Conservation (phyloP, 2,329 filamentous ascomycete genomes). For the Venturia carpophila region DNA sequence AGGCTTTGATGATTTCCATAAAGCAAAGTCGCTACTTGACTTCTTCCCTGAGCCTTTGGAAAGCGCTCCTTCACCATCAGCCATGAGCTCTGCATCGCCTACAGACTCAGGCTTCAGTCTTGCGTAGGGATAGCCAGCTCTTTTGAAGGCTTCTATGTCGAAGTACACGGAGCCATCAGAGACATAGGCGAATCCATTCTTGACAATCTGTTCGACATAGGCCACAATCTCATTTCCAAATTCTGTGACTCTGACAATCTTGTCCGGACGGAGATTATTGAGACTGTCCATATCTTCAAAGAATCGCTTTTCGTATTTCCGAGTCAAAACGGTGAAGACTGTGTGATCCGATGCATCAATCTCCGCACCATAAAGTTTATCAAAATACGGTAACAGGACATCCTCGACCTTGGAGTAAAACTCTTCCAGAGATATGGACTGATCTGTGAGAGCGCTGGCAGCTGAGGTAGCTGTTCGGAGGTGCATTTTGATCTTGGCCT, state of each 20-base stretch:
- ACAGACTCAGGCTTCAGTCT: constrained; percentile 77
- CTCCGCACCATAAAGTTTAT: constrained; percentile 50
- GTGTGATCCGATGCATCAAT: constrained; percentile 54
- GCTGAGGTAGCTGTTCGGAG: constrained; percentile 55
- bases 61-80: constrained; percentile 83
- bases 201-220: constrained; percentile 74
- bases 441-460: constrained; percentile 36
- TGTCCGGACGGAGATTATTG: constrained; percentile 76
- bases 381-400: constrained; percentile 75
- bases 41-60: constrained; percentile 56
- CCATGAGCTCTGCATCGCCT: constrained; percentile 72
- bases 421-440: constrained; percentile 26
- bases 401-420: constrained; percentile 56
- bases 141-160: constrained; percentile 80
- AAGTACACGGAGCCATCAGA: constrained; percentile 86
- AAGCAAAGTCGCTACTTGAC: constrained; percentile 73
- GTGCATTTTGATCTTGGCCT: constrained; percentile 88
- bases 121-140: constrained; percentile 76
- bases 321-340: constrained; percentile 83
- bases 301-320: constrained; percentile 81
- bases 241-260: constrained; percentile 83
- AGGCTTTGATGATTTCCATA: constrained; percentile 89
- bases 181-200: constrained; percentile 80
- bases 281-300: constrained; percentile 78
- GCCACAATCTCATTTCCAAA: constrained; percentile 80